Percentiles rank a stretch among this genome's conserved stretches.
Evolutionary conservation across 176 grass and related monocot species (phyloP).

Genomic region (Aegilops speltoides): DNA sequence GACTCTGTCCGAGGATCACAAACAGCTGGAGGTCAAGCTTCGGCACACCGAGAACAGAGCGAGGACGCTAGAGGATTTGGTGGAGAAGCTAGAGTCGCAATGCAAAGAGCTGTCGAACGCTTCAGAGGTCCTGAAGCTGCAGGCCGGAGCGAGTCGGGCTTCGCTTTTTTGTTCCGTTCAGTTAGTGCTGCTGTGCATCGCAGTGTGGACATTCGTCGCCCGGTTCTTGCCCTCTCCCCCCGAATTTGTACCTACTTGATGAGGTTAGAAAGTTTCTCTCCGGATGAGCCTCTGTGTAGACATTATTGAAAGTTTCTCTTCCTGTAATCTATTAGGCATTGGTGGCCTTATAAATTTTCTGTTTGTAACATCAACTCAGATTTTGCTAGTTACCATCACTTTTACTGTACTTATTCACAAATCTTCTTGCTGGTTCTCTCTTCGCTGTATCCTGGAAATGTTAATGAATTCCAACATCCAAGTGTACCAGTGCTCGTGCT

Average conservation of each 20-base stretch:
- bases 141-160: conserved; percentile 51
- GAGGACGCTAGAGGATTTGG: conserved; percentile 47
- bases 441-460: not conserved
- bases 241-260: conserved; percentile 91
- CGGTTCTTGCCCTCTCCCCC: conserved; percentile 47
- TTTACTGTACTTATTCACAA: conserved; percentile 19
- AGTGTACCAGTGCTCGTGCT: not conserved
- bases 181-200: conserved; percentile 54
- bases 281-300: conserved; percentile 32
- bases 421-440: not conserved
- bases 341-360: conserved; percentile 27
- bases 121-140: conserved; percentile 64
- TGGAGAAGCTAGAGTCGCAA: conserved; percentile 54
- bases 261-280: conserved; percentile 32
- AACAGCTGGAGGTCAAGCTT: conserved; percentile 48
- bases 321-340: conserved; percentile 51
- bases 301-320: conserved; percentile 30
- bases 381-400: conserved; percentile 36
- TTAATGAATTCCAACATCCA: not conserved
- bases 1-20: conserved; percentile 37
- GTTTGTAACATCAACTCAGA: conserved; percentile 51
- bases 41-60: conserved; percentile 45
- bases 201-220: conserved; percentile 39
- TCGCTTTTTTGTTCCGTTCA: conserved; percentile 67
- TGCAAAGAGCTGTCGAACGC: conserved; percentile 53